Conservation (phyloP, 83 land plant species). For the Isoetes engelmannii region DNA sequence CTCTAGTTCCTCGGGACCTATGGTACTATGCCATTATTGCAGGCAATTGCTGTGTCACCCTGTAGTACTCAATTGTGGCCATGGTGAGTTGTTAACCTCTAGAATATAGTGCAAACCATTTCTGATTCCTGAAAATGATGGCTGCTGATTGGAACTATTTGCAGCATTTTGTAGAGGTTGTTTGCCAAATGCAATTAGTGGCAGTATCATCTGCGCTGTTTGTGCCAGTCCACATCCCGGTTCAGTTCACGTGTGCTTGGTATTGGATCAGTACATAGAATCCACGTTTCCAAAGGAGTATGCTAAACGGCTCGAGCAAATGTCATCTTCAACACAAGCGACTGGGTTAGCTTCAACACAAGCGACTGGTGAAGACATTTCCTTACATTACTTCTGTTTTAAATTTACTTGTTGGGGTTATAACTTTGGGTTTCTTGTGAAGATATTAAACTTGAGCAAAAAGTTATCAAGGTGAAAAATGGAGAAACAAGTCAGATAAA, state of each 20-base stretch:
- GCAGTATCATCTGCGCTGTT: slow-evolving; percentile 25
- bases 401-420: slow-evolving; percentile 7
- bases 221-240: slow-evolving; percentile 46
- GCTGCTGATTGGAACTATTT: neutral
- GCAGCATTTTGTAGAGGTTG: slow-evolving; percentile 49
- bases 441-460: slow-evolving; percentile 5
- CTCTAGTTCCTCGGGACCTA: slow-evolving; percentile 6
- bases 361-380: neutral
- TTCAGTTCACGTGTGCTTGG: slow-evolving; percentile 40
- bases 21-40: slow-evolving; percentile 32
- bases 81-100: slow-evolving; percentile 34
- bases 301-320: slow-evolving; percentile 2
- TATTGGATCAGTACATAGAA: slow-evolving; percentile 48
- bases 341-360: neutral
- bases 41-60: slow-evolving; percentile 52
- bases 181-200: neutral
- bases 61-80: slow-evolving; percentile 75
- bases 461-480: neutral
- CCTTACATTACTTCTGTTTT: neutral
- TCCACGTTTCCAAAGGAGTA: slow-evolving; percentile 40
- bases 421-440: neutral
- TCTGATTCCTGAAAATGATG: neutral
- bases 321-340: neutral
- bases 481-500: neutral
- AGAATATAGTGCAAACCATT: neutral